Conservation (phyloP, 371 early-diverging fungal species). For the Nosema muscidifuracis region DNA sequence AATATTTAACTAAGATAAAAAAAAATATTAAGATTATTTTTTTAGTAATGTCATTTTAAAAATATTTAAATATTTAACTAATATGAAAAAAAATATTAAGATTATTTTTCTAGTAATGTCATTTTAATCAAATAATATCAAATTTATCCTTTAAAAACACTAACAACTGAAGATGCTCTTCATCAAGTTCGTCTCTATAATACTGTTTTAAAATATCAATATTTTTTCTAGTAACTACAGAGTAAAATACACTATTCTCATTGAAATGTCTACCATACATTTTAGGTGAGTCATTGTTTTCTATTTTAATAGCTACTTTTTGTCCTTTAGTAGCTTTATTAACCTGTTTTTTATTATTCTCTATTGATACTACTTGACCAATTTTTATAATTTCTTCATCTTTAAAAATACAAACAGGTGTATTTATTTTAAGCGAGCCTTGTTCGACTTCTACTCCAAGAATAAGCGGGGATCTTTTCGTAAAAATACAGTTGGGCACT, state of each 20-base stretch:
- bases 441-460: constrained; percentile 91
- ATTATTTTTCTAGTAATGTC: too few species aligned
- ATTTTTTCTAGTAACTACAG: constrained; percentile 75
- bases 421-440: constrained; percentile 80
- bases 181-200: constrained; percentile 82
- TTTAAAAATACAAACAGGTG: constrained; percentile 81
- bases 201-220: constrained; percentile 90
- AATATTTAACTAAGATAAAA: too few species aligned
- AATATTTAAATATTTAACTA: too few species aligned
- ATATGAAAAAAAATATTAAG: too few species aligned
- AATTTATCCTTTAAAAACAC: constrained; percentile 67
- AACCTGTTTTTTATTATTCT: constrained; percentile 81
- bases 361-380: constrained; percentile 87
- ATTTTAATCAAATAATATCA: constrained; percentile 56
- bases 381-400: constrained; percentile 66
- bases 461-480: constrained; percentile 88
- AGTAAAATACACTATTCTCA: constrained; percentile 68
- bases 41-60: too few species aligned
- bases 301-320: constrained; percentile 90
- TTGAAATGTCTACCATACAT: constrained; percentile 88
- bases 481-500: constrained; percentile 85
- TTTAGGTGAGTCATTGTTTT: constrained; percentile 75
- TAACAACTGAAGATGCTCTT: constrained; percentile 82
- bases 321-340: constrained; percentile 76
- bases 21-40: too few species aligned